phyloP scores from a whole-genome alignment of 75 land plant genomes.

The Selaginella tamariscina region DNA sequence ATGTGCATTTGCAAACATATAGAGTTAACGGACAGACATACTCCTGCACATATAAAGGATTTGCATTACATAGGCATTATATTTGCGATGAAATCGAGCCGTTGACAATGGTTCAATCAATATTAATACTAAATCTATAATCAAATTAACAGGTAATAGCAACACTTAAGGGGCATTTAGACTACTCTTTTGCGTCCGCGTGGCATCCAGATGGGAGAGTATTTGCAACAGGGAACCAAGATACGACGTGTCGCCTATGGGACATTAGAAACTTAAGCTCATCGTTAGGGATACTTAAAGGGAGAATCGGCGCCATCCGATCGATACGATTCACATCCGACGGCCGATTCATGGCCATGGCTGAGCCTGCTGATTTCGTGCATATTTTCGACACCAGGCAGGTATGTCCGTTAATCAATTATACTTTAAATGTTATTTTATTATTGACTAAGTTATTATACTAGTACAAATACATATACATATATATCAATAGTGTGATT shows the following conservation, averaged over 20 bases:
- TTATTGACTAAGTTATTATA: too few species aligned
- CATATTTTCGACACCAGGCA: slow-evolving; percentile 58
- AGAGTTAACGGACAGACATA: too few species aligned
- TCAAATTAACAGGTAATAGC: slow-evolving; percentile 41
- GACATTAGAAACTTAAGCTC: slow-evolving; percentile 65
- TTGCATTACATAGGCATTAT: too few species aligned
- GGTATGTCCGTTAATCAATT: too few species aligned
- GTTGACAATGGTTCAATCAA: too few species aligned
- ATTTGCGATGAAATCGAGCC: too few species aligned
- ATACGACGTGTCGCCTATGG: slow-evolving; percentile 88
- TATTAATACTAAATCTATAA: background rate
- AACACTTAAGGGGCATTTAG: slow-evolving; percentile 70
- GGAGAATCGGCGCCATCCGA: slow-evolving; percentile 91
- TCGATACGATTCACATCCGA: slow-evolving; percentile 72
- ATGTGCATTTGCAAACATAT: too few species aligned
- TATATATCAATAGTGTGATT: too few species aligned
- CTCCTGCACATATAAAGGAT: too few species aligned
- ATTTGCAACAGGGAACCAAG: slow-evolving; percentile 93
- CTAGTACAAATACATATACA: too few species aligned
- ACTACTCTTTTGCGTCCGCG: slow-evolving; percentile 87
- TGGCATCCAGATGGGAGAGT: slow-evolving; percentile 92
- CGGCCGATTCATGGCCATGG: slow-evolving; percentile 90
- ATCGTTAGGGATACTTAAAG: slow-evolving; percentile 70
- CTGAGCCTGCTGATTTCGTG: slow-evolving; percentile 98
- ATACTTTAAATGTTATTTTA: too few species aligned